These are phyloP conservation scores for Zychaea mexicana DNA, from an alignment of 371 early-diverging fungal genomes.

Conservation along the genomic window DNA sequence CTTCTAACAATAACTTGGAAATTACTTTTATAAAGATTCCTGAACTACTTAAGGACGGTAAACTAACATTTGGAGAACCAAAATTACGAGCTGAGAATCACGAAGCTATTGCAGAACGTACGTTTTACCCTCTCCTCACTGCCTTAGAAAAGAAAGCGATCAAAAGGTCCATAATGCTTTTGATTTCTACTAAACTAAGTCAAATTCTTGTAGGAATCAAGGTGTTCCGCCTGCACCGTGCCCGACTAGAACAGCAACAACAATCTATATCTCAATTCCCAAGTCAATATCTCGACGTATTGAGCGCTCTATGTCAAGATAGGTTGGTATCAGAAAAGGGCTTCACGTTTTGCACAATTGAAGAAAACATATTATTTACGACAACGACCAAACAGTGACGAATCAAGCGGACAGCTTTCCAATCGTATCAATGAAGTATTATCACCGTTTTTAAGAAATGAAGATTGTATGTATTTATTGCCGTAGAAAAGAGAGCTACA, in stretches of 20 bases:
- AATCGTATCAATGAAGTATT: slow-evolving; percentile 37
- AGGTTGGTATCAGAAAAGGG: too few relatives aligned
- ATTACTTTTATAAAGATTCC: neutral
- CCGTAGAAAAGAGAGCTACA: neutral
- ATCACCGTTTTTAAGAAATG: slow-evolving; percentile 41
- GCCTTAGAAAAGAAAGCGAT: neutral
- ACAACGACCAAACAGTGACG: slow-evolving; percentile 37
- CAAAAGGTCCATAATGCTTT: neutral
- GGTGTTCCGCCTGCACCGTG: slow-evolving; percentile 30
- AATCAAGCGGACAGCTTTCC: slow-evolving; percentile 21
- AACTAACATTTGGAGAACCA: slow-evolving; percentile 30
- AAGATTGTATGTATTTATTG: slow-evolving; percentile 27
- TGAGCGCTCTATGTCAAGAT: slow-evolving; percentile 42
- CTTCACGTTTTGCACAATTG: too few relatives aligned
- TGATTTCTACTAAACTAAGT: neutral
- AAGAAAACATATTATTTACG: neutral
- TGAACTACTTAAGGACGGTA: slow-evolving; percentile 40
- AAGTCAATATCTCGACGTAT: slow-evolving; percentile 17
- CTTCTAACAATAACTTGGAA: too few relatives aligned
- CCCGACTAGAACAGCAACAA: slow-evolving; percentile 15
- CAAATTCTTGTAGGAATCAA: slow-evolving; percentile 25
- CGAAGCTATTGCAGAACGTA: slow-evolving; percentile 23
- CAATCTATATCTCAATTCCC: slow-evolving; percentile 24
- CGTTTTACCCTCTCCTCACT: neutral
- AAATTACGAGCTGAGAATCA: slow-evolving; percentile 43